Evolutionary conservation across 1,284 basidiomycete genomes (phyloP).

Genomic region (Sanghuangporus baumii): DNA sequence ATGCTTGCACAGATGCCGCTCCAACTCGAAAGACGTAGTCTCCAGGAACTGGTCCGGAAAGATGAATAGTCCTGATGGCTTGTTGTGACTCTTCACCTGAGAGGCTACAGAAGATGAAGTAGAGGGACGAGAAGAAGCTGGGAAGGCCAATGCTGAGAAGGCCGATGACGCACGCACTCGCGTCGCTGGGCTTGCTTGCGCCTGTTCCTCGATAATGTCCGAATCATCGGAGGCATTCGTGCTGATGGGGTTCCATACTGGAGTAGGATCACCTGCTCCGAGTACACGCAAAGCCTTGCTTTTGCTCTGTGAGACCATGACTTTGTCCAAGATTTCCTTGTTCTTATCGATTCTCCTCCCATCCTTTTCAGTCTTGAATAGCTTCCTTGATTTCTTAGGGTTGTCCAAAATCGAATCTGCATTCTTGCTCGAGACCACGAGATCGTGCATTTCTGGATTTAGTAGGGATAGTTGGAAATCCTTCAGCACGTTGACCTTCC

Average conservation of each 20-base stretch:
- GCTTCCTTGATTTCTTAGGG: slow-evolving; percentile 8
- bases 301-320: slow-evolving; percentile 9
- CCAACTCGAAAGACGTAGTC: slow-evolving; percentile 50
- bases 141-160: neutral
- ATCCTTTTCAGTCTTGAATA: slow-evolving; percentile 4
- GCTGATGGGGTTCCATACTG: slow-evolving; percentile 3
- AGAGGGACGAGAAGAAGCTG: neutral
- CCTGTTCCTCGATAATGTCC: neutral
- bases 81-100: slow-evolving; percentile 18
- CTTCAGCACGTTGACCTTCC: slow-evolving; percentile 22
- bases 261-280: neutral
- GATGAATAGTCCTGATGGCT: slow-evolving; percentile 32
- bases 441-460: slow-evolving; percentile 2
- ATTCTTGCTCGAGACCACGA: slow-evolving; percentile 4
- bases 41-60: slow-evolving; percentile 40
- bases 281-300: slow-evolving; percentile 16
- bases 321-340: slow-evolving; percentile 11
- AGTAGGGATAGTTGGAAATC: slow-evolving; percentile 15
- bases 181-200: neutral
- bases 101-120: neutral
- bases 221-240: slow-evolving; percentile 6
- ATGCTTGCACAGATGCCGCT: slow-evolving; percentile 64
- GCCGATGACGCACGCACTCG: slow-evolving; percentile 10
- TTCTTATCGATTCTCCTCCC: slow-evolving; percentile 6
- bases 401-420: neutral